Evolutionary conservation across 1,284 basidiomycete species (phyloP), one percentile per base, ranked within the genome.

Genomic region (Boletus semigastroideus): DNA sequence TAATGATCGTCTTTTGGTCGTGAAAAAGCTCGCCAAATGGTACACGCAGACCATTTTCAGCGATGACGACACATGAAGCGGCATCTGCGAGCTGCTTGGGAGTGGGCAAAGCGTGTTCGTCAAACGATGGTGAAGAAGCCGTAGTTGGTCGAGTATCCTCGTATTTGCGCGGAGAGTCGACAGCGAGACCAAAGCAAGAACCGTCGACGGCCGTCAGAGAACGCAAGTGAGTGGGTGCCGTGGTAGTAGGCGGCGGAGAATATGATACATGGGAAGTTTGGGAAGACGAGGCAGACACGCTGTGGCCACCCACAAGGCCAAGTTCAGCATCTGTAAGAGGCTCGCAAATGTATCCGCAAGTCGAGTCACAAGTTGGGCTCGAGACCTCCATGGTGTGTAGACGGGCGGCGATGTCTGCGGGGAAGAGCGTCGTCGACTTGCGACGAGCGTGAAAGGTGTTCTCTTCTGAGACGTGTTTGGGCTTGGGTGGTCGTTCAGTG

Each of bases 21-120:
- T 74, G 75, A 65, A 92, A 87, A 27, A 95, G 67, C 43, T 88
- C 81, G 2, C 89, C 87, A 58, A 95, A 94, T 25, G 73, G 74
- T 38, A 89, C 72, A 11, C 78, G 74, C 9, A 82, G 60, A 16
- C 90, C 92, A 30, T 80, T 80, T 62, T 89, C 84, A 46, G 82
- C 79, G 44, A 86, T 74, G 46, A 94, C 78, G 22, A 78, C 71
- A 45, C 87, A 75, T 19, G 81, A 72, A 3, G 84, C 79, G 5
- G 87, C 90, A 27, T 78, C 75, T 14, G 77, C 72, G 40, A 93
- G 73, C 62, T 86, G 80, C 13, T 70, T 64, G 6, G 62, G 54
- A 2, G 75, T 77, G 4, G 84, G 82, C 19, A 68, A 55, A 45
- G 59, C 56, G 52, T 67, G 51, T 58, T 73, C 60, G 55, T 67